Base-by-base conservation (phyloP, 768 basidiomycete genomes). In the Gyrodon lividus region DNA sequence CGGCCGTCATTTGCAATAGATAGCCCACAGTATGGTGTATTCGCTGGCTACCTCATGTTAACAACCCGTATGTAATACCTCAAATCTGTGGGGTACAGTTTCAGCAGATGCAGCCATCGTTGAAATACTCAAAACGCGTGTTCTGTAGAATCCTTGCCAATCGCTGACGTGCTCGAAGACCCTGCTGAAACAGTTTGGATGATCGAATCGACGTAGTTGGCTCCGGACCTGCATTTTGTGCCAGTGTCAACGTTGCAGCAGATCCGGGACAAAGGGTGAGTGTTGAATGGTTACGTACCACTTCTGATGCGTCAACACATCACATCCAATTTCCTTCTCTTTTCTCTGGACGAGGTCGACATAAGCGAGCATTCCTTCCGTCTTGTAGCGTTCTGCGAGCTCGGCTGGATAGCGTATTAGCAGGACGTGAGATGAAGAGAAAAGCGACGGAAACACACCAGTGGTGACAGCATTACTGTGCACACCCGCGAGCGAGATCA, bases 241-340 rank as follows among this genome's bases (percentile, higher is more conserved):
- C 13, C 12, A 23, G 41, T 17, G 53, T 49, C 31, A 33, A 35
- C 37, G 43, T 24, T 17, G 33, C 19, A 13, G 22, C 7, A 19
- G 43, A 30, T 8, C 40, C 1, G 43, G 28, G 19, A 45, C 13
- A 42, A 26, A 20, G 37, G 20, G n/a, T 48, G 49, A 13, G 6
- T 19, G 20, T 5, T 28, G 31, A 2, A 22, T 4, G 38, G 24
- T 17, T 12, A 70, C 78, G 51, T 35, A 84, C 92, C 93, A 97
- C 78, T 93, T 95, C 73, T 96, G 92, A 69, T 96, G 92, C 3
- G 89, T 96, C 42, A 95, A 74, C 28, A 96, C 92, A 66, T 96
- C 92, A 53, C 87, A 89, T 30, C 88, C 88, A 45, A 93, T 81
- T 60, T 87, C 91, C 69, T 86, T 89, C 70, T 96, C 92, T 67